Evolutionary conservation across 2,329 filamentous ascomycete species (phyloP).

Genomic region (Scedosporium boydii): DNA sequence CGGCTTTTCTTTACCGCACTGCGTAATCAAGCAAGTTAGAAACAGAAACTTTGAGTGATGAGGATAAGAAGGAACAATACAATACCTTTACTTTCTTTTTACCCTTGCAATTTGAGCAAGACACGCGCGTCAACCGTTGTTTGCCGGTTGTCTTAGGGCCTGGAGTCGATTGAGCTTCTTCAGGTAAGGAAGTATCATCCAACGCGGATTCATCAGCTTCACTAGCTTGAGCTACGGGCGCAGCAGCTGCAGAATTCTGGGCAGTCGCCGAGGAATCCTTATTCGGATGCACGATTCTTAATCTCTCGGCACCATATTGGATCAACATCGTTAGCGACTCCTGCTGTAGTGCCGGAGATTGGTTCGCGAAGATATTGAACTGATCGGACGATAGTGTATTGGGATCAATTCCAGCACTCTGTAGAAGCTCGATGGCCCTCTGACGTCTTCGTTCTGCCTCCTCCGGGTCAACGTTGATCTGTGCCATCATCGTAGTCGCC

Average conservation of each 20-base stretch:
- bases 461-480: slow-evolving; percentile 18
- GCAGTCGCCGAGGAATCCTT: slow-evolving; percentile 19
- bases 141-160: background rate
- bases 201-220: slow-evolving; percentile 1
- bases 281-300: slow-evolving; percentile 46
- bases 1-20: slow-evolving; percentile 32
- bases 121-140: slow-evolving; percentile 17
- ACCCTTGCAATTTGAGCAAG: slow-evolving; percentile 27
- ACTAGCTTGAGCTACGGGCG: background rate
- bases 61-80: background rate
- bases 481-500: background rate
- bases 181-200: background rate
- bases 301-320: slow-evolving; percentile 45
- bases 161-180: background rate
- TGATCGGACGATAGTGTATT: slow-evolving; percentile 43
- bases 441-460: slow-evolving; percentile 42
- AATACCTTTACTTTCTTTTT: slow-evolving; percentile 14
- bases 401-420: slow-evolving; percentile 38
- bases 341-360: slow-evolving; percentile 44
- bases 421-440: slow-evolving; percentile 37
- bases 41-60: background rate
- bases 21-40: slow-evolving; percentile 13
- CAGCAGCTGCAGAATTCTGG: slow-evolving; percentile 8
- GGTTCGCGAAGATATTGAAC: slow-evolving; percentile 51
- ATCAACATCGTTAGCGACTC: slow-evolving; percentile 47